Conservation (phyloP, 345 rosid species). For the Noccaea bulbosa region DNA sequence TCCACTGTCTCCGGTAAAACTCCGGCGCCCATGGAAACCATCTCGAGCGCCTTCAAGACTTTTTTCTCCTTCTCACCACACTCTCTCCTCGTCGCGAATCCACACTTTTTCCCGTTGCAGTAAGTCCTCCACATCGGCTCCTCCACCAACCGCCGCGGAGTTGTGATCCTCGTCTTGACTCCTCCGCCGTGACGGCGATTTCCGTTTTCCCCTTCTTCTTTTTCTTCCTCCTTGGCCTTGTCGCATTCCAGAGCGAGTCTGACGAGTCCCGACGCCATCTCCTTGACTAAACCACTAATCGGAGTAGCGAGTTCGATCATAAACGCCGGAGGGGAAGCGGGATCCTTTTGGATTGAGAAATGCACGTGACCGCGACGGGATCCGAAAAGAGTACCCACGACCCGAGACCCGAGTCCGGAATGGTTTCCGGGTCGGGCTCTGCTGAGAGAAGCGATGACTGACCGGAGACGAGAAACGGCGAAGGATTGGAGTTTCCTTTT, state of each 20-base stretch:
- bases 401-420: slow-evolving; percentile 60
- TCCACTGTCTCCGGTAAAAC: slow-evolving; percentile 67
- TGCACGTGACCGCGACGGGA: slow-evolving; percentile 89
- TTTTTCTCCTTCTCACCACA: slow-evolving; percentile 74
- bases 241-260: slow-evolving; percentile 94
- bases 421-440: slow-evolving; percentile 51
- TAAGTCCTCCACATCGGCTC: slow-evolving; percentile 93
- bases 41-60: slow-evolving; percentile 85
- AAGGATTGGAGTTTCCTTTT: slow-evolving; percentile 72
- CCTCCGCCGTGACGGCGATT: slow-evolving; percentile 28
- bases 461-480: slow-evolving; percentile 78
- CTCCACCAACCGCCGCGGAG: slow-evolving; percentile 65
- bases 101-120: slow-evolving; percentile 91
- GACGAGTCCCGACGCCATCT: slow-evolving; percentile 97
- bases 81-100: slow-evolving; percentile 80
- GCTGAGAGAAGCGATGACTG: slow-evolving; percentile 64
- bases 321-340: slow-evolving; percentile 79
- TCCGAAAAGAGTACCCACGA: slow-evolving; percentile 92
- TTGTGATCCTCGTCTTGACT: slow-evolving; percentile 36
- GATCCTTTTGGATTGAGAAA: slow-evolving; percentile 86
- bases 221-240: slow-evolving; percentile 53
- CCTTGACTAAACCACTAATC: slow-evolving; percentile 78
- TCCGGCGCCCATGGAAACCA: slow-evolving; percentile 98
- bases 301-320: slow-evolving; percentile 91
- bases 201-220: background rate